Conservation (phyloP, 768 basidiomycete species). For the Trametes cingulata region DNA sequence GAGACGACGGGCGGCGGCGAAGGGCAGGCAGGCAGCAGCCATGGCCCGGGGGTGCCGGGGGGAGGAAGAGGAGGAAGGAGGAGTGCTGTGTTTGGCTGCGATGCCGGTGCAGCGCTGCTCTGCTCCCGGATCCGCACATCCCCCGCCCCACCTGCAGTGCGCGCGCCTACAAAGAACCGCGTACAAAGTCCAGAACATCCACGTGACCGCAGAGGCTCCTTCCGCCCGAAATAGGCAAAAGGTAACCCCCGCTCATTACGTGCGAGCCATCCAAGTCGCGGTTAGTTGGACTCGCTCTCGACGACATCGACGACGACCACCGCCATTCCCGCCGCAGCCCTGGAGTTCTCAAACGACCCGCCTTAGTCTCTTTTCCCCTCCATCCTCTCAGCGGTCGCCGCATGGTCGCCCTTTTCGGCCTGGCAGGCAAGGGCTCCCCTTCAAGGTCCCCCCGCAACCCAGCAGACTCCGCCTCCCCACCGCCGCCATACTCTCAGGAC, state of each 20-base stretch:
- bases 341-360: slow-evolving; percentile 7
- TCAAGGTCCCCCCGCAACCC: slow-evolving; percentile 29
- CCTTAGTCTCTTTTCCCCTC: slow-evolving; percentile 1
- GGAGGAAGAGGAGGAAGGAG: no score
- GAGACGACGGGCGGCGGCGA: no score
- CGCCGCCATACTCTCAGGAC: slow-evolving; percentile 37
- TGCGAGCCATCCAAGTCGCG: neutral
- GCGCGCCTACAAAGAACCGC: no score
- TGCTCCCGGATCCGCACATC: no score
- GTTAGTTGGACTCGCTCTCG: slow-evolving; percentile 10
- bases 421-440: slow-evolving; percentile 37
- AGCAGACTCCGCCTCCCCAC: slow-evolving; percentile 29
- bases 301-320: slow-evolving; percentile 10
- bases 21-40: no score
- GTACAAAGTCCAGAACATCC: neutral
- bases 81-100: neutral
- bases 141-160: no score
- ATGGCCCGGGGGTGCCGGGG: no score
- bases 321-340: slow-evolving; percentile 9
- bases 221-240: neutral
- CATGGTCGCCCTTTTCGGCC: slow-evolving; percentile 44
- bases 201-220: neutral
- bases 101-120: neutral
- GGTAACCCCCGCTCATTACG: neutral
- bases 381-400: slow-evolving; percentile 20